Evolutionary conservation across 2,329 filamentous ascomycete species (phyloP), one percentile per base, ranked within the genome.

Genomic region (Herpotrichia juniperi): DNA sequence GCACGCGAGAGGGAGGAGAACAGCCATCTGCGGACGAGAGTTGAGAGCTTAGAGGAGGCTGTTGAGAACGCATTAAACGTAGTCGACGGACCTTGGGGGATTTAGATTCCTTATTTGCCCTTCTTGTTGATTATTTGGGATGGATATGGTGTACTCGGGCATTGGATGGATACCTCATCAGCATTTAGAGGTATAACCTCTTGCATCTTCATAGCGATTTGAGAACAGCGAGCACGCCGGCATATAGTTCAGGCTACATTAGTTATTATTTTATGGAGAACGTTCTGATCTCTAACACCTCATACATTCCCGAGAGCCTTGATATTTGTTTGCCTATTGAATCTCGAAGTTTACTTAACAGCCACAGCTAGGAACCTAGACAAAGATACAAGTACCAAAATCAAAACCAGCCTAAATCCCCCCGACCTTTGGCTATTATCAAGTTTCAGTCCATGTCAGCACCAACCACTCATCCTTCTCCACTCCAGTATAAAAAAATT

Each of bases 1-100:
- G 83, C 59, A 67, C 79, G 48, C 68, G 81, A 59, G 67, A 84
- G 69, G 72, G 82, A 81, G 43, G 83, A 87, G 68, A 87, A 85
- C 55, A 68, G 73, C 22, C 75, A 74, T 7, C 66, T 87, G 42
- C 81, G 82, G 61, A 70, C 74, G 39, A 74, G 82, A 42, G 74
- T 87, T 3, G 76, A 76, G 10, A 77, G 81, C 46, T 71, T 87
- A 30, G 82, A 86, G 62, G 70, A 75, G 35, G 78, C 78, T 17
- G 75, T 86, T 44, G 83, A 87, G 48, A 79, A 82, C 35, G 83
- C 81, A 44, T 75, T 87, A 57, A 78, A 80, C 52, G 71, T 84
- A 45, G 80, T 85, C 37, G 62, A 65, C 52, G 70, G 71, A 30
- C 67, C 66, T 25, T 71, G 63, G 64, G 62, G 59, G 10, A 44